These are phyloP conservation scores for Arxiozyma slooffiae DNA, from an alignment of 1,139 yeast species.

Conservation along the genomic window DNA sequence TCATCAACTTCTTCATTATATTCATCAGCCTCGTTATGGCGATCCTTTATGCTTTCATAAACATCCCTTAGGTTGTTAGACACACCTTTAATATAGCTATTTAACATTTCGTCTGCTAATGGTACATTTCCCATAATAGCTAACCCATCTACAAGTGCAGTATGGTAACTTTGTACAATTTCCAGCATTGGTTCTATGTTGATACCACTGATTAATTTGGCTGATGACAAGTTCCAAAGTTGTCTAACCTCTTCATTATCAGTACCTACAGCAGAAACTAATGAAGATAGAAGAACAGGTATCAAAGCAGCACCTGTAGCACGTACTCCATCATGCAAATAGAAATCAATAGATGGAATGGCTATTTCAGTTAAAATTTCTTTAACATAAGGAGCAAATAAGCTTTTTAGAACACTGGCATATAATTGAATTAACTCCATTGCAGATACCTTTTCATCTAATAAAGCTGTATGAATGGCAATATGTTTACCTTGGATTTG, in stretches of 20 bases:
- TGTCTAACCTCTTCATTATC: slow-evolving; percentile 47
- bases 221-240: slow-evolving; percentile 65
- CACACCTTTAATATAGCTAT: slow-evolving; percentile 50
- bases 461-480: slow-evolving; percentile 84
- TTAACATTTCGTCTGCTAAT: slow-evolving; percentile 49
- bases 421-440: slow-evolving; percentile 82
- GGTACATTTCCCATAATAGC: slow-evolving; percentile 56
- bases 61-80: slow-evolving; percentile 57
- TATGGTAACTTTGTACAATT: slow-evolving; percentile 65
- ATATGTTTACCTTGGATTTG: slow-evolving; percentile 85
- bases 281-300: slow-evolving; percentile 63
- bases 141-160: slow-evolving; percentile 59
- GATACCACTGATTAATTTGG: slow-evolving; percentile 59
- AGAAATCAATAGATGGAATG: slow-evolving; percentile 81
- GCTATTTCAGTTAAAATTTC: slow-evolving; percentile 73
- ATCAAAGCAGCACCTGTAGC: slow-evolving; percentile 79
- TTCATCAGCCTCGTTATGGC: slow-evolving; percentile 57
- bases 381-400: slow-evolving; percentile 72
- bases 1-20: slow-evolving; percentile 56
- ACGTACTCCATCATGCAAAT: slow-evolving; percentile 89
- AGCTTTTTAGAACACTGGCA: slow-evolving; percentile 74
- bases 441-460: slow-evolving; percentile 89
- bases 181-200: slow-evolving; percentile 79
- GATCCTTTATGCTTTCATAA: slow-evolving; percentile 58
- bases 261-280: slow-evolving; percentile 55